These are phyloP conservation scores for Aspergillus caelatus DNA, from an alignment of 2,329 filamentous ascomycete species.

Conservation along the genomic window DNA sequence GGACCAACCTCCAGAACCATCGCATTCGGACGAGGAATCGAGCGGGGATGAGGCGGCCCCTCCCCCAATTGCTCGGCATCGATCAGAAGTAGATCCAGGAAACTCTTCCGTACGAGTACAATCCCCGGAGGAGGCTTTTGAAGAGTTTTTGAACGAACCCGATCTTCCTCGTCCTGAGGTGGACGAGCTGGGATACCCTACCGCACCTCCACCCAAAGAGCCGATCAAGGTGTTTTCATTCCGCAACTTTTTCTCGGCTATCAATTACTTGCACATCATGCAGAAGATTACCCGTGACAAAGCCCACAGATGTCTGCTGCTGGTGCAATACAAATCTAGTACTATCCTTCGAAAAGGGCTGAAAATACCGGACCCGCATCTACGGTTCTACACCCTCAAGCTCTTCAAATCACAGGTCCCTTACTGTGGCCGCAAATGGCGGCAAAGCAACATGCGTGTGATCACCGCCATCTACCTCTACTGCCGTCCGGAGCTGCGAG, in stretches of 20 bases:
- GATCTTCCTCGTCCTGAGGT: slow-evolving; percentile 59
- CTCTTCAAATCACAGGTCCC: slow-evolving; percentile 98
- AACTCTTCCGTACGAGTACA: slow-evolving; percentile 27
- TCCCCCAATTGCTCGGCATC: slow-evolving; percentile 73
- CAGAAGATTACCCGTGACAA: slow-evolving; percentile 97
- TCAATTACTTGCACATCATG: slow-evolving; percentile 94
- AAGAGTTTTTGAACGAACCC: slow-evolving; percentile 29
- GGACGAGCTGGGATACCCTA: slow-evolving; percentile 84
- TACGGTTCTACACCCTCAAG: slow-evolving; percentile 93
- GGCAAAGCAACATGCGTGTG: slow-evolving; percentile 96
- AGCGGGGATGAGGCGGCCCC: slow-evolving; percentile 75
- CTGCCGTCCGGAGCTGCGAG: slow-evolving; percentile 86
- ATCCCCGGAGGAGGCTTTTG: slow-evolving; percentile 29
- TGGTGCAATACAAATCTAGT: slow-evolving; percentile 94
- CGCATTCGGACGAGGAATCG: slow-evolving; percentile 38
- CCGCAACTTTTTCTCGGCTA: slow-evolving; percentile 91
- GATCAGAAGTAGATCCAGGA: slow-evolving; percentile 35
- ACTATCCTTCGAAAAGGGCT: slow-evolving; percentile 90
- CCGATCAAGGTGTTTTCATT: slow-evolving; percentile 90
- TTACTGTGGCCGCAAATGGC: slow-evolving; percentile 97
- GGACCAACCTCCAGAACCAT: slow-evolving; percentile 55
- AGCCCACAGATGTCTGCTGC: slow-evolving; percentile 87
- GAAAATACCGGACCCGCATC: slow-evolving; percentile 82
- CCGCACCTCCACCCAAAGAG: slow-evolving; percentile 63
- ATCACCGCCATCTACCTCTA: slow-evolving; percentile 97